Base-by-base conservation (phyloP, 2,329 filamentous ascomycete genomes). In the Trematosphaeria pertusa region DNA sequence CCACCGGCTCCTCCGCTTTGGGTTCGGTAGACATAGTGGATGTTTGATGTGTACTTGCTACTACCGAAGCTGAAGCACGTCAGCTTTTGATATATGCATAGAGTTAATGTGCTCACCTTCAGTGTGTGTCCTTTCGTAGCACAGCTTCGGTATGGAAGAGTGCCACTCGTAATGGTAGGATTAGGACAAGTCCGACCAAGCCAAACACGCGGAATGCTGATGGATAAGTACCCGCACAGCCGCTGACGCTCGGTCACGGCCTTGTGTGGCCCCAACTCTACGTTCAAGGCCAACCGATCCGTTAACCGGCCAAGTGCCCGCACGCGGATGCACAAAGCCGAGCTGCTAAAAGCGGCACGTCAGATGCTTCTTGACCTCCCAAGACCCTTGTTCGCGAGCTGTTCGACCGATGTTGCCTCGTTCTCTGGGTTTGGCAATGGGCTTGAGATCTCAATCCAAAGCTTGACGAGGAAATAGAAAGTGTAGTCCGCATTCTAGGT, bases 191-290 rank as follows among this genome's bases (percentile, higher is more conserved):
- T 7, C 7, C 24, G 12, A 8, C 31, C 8, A 34, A 34, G 15
- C 31, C 31, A 8, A 11, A 7, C 20, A 43, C 5, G 31, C n/a
- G 40, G 40, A 28, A 21, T 9, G 9, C n/a, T 11, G n/a, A 14
- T 17, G 18, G 17, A n/a, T 43, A 43, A 43, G 22, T 43, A 43
- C 30, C 33, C 14, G 20, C 21, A 11, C 31, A 36, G 40, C 32
- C 31, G 33, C 40, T 43, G 40, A 43, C 31, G 40, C 22, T 15
- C 20, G 33, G 40, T 12, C 14, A 12, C 22, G 33, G 11, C 20
- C 21, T 28, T 7, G 24, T n/a, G n/a, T n/a, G n/a, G n/a, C n/a
- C n/a, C n/a, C 24, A 28, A 8, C 24, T 28, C 8, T 17, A 36
- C 32, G 19, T 26, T 37, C n/a, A 18, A 43, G 40, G 40, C 40